Percentiles rank a stretch among this genome's conserved stretches.
Evolutionary conservation across 176 grass and related monocot genomes (phyloP).

Genomic region (Tillandsia leiboldiana): DNA sequence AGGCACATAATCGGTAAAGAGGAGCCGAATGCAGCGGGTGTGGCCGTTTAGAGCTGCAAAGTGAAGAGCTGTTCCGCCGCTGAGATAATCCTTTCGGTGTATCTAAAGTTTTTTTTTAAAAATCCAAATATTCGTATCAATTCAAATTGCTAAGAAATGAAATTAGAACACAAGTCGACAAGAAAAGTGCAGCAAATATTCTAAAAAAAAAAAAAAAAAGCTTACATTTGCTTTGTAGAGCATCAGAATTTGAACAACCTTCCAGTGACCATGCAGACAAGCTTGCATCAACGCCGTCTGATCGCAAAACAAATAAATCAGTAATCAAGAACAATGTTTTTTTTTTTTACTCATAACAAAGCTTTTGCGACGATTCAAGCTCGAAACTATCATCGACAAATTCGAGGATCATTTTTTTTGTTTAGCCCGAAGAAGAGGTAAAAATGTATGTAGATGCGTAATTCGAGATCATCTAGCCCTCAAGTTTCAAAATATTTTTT

Average conservation of each 20-base stretch:
- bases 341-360: too few species aligned
- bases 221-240: constrained; percentile 99
- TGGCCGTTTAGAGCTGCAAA: constrained; percentile 93
- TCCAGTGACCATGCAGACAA: constrained; percentile 90
- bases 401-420: too few species aligned
- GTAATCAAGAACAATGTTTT: too few species aligned
- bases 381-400: background rate
- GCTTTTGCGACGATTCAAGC: background rate
- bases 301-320: constrained; percentile 2
- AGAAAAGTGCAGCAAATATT: background rate
- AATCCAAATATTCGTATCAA: background rate
- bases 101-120: constrained; percentile 36
- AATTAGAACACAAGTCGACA: background rate
- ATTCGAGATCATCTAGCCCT: too few species aligned
- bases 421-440: too few species aligned
- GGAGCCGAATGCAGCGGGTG: constrained; percentile 68
- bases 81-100: constrained; percentile 80
- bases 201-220: too few species aligned
- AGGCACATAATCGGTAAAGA: constrained; percentile 73
- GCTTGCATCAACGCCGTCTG: constrained; percentile 99
- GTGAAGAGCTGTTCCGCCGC: constrained; percentile 80
- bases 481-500: too few species aligned
- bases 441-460: too few species aligned
- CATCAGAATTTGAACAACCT: constrained; percentile 95
- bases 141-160: background rate